Conservation (phyloP, 495 filamentous ascomycete species). For the Alectoria sarmentosa region DNA sequence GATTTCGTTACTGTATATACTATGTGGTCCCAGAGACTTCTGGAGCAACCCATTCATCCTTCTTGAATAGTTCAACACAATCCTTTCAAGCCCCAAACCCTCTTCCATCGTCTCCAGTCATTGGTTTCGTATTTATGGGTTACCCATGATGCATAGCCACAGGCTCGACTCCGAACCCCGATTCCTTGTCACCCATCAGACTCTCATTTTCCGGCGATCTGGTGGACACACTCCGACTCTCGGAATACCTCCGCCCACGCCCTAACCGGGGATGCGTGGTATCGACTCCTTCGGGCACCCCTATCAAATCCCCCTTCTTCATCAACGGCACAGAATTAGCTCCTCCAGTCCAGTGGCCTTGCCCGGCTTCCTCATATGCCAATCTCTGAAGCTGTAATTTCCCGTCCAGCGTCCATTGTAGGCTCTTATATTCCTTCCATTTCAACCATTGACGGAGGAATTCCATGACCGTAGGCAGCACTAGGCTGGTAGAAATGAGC, state of each 20-base stretch:
- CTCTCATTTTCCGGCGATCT: neutral
- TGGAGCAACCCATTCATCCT: too few species aligned
- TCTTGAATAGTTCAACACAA: too few species aligned
- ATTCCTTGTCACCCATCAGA: conserved; percentile 2
- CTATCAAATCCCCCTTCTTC: conserved; percentile 11
- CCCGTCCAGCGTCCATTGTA: conserved; percentile 27
- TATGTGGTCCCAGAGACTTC: too few species aligned
- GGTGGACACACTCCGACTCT: too few species aligned
- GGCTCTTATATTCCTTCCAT: conserved; percentile 20
- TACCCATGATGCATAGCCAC: neutral
- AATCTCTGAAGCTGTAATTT: conserved; percentile 29
- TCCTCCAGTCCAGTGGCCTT: conserved; percentile 26
- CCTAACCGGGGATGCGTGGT: conserved; percentile 1
- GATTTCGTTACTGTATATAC: too few species aligned
- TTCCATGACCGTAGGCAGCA: conserved; percentile 19
- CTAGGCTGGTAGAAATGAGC: conserved; percentile 26
- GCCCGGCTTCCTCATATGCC: conserved; percentile 28
- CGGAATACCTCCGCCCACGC: neutral
- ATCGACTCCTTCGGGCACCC: neutral
- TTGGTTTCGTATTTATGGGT: neutral
- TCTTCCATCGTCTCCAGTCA: too few species aligned
- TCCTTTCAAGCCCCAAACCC: too few species aligned
- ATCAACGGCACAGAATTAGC: conserved; percentile 23
- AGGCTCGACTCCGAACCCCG: neutral
- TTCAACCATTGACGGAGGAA: conserved; percentile 12